Conservation (phyloP, 345 rosid genomes). For the Salix suchowensis region DNA sequence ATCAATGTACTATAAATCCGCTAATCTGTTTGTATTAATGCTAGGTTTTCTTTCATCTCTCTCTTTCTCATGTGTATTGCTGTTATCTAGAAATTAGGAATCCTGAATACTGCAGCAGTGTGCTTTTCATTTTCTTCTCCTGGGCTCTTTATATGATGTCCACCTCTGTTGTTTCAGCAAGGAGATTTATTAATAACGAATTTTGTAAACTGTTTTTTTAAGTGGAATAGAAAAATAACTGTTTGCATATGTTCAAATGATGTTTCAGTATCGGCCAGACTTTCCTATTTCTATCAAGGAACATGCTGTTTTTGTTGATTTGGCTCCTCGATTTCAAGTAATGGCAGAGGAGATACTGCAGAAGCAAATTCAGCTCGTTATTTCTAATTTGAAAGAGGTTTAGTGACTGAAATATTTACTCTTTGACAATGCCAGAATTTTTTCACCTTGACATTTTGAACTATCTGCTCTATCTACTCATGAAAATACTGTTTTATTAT, state of each 20-base stretch:
- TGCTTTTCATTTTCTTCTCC: too few species aligned
- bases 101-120: too few species aligned
- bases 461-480: neutral
- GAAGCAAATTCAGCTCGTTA: slow-evolving; percentile 69
- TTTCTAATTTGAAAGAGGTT: slow-evolving; percentile 74
- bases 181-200: neutral
- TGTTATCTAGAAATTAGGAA: neutral
- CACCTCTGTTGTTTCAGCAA: too few species aligned
- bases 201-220: neutral
- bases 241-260: slow-evolving; percentile 2
- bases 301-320: slow-evolving; percentile 74
- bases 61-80: neutral
- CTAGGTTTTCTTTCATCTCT: neutral
- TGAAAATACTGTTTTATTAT: slow-evolving; percentile 13
- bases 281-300: slow-evolving; percentile 77
- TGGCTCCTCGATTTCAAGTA: slow-evolving; percentile 80
- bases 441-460: neutral
- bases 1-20: neutral
- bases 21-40: neutral
- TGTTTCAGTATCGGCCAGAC: slow-evolving; percentile 71
- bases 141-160: too few species aligned
- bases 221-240: neutral
- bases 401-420: slow-evolving; percentile 1
- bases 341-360: slow-evolving; percentile 84
- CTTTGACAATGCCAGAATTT: too few species aligned